Evolutionary conservation across 1,139 yeast species (phyloP).

Genomic region (Oligophagozyma castellii): DNA sequence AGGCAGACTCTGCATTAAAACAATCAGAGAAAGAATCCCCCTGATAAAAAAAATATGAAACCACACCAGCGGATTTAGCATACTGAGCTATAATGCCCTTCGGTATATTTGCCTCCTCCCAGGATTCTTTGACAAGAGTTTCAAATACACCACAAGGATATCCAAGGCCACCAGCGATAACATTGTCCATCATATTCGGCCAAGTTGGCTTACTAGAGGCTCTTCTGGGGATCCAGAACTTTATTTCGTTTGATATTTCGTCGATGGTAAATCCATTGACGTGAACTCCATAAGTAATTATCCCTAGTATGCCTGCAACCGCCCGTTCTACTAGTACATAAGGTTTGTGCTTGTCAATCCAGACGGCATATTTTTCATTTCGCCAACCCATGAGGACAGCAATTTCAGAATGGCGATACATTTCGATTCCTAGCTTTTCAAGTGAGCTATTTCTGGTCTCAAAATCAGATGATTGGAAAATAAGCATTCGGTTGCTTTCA

Average conservation of each 20-base stretch:
- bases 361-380: constrained; percentile 65
- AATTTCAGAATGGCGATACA: constrained; percentile 11
- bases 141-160: constrained; percentile 64
- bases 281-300: constrained; percentile 83
- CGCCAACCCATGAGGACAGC: constrained; percentile 63
- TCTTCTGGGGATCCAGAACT: constrained; percentile 79
- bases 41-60: constrained; percentile 48
- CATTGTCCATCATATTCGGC: constrained; percentile 85
- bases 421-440: constrained; percentile 10
- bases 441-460: constrained; percentile 15
- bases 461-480: constrained; percentile 9
- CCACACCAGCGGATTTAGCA: constrained; percentile 44
- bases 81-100: constrained; percentile 35
- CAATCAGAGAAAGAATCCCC: constrained; percentile 12
- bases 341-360: constrained; percentile 34
- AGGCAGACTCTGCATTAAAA: constrained; percentile 31
- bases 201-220: constrained; percentile 67
- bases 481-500: constrained; percentile 5
- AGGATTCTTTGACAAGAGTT: constrained; percentile 73
- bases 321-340: constrained; percentile 71
- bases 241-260: constrained; percentile 29
- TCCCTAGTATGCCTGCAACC: constrained; percentile 67
- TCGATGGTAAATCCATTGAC: constrained; percentile 60
- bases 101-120: constrained; percentile 79
- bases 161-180: constrained; percentile 92